These are phyloP conservation scores for Orbilia ellipsospora DNA, from an alignment of 2,329 filamentous ascomycete genomes.

Conservation along the genomic window DNA sequence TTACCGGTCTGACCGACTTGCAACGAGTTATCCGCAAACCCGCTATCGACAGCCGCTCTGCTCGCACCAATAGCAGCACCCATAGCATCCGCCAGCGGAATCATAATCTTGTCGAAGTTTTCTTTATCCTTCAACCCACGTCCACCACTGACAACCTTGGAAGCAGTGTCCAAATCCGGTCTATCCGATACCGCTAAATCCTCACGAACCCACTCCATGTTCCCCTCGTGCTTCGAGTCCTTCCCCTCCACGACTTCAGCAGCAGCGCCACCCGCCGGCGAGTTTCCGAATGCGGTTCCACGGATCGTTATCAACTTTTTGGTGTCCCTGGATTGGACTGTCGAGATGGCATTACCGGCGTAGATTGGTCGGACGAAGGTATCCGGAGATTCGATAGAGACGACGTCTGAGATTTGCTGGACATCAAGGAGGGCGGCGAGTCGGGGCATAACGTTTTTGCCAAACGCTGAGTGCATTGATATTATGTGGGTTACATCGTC, in stretches of 20 bases:
- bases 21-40: constrained; percentile 97
- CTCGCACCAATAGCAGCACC: constrained; percentile 97
- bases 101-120: constrained; percentile 92
- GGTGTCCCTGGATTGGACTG: constrained; percentile 86
- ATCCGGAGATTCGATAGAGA: constrained; percentile 83
- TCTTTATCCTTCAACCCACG: constrained; percentile 97
- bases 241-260: constrained; percentile 80
- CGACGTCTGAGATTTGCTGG: constrained; percentile 95
- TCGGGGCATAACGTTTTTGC: constrained; percentile 91
- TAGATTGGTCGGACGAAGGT: constrained; percentile 98
- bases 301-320: constrained; percentile 93
- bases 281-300: constrained; percentile 87
- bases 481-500: constrained; percentile 93
- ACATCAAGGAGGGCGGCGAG: constrained; percentile 90
- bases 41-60: constrained; percentile 93
- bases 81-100: constrained; percentile 88
- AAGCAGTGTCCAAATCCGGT: constrained; percentile 89
- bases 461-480: constrained; percentile 91
- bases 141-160: constrained; percentile 89
- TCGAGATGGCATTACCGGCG: constrained; percentile 95
- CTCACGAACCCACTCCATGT: constrained; percentile 92
- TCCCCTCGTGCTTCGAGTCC: constrained; percentile 79
- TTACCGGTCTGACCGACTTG: constrained; percentile 99
- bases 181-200: constrained; percentile 92
- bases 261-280: constrained; percentile 71